Conservation (phyloP, 2,329 filamentous ascomycete species). For the Nectriaceae sp. region DNA sequence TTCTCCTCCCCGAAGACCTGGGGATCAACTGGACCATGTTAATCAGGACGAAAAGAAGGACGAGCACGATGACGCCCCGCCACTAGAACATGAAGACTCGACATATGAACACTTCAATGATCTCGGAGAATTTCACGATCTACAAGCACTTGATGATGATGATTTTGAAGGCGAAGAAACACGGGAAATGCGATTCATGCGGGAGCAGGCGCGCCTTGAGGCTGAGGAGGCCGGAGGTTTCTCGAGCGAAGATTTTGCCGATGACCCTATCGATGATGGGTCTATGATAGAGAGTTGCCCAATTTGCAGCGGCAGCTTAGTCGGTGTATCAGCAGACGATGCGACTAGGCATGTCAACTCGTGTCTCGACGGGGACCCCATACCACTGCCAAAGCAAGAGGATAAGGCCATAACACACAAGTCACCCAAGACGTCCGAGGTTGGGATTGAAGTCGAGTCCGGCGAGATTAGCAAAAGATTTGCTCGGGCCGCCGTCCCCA, state of each 20-base stretch:
- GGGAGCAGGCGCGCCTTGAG: slow-evolving; percentile 70
- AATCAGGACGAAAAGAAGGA: slow-evolving; percentile 23
- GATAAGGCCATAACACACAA: slow-evolving; percentile 5
- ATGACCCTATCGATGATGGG: slow-evolving; percentile 35
- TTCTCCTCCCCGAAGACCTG: slow-evolving; percentile 18
- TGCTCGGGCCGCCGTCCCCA: slow-evolving; percentile 68
- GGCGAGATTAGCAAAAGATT: slow-evolving; percentile 57
- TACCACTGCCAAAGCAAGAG: slow-evolving; percentile 49
- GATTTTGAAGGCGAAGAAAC: slow-evolving; percentile 64
- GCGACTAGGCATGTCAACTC: slow-evolving; percentile 86
- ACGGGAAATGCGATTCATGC: slow-evolving; percentile 70
- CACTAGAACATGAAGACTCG: slow-evolving; percentile 34
- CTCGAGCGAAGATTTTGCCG: slow-evolving; percentile 37
- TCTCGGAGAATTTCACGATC: slow-evolving; percentile 36
- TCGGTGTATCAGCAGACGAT: slow-evolving; percentile 62
- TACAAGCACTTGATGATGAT: slow-evolving; percentile 60
- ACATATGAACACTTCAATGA: slow-evolving; percentile 36
- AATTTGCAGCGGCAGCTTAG: slow-evolving; percentile 70
- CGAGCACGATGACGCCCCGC: slow-evolving; percentile 13
- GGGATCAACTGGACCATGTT: slow-evolving; percentile 22
- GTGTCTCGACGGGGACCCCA: slow-evolving; percentile 82
- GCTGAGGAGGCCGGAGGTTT: slow-evolving; percentile 54
- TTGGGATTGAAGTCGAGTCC: slow-evolving; percentile 35
- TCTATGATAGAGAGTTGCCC: slow-evolving; percentile 60
- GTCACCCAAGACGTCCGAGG: slow-evolving; percentile 1